Evolutionary conservation across 2,329 filamentous ascomycete genomes (phyloP).

Genomic region (Xylaria digitata): DNA sequence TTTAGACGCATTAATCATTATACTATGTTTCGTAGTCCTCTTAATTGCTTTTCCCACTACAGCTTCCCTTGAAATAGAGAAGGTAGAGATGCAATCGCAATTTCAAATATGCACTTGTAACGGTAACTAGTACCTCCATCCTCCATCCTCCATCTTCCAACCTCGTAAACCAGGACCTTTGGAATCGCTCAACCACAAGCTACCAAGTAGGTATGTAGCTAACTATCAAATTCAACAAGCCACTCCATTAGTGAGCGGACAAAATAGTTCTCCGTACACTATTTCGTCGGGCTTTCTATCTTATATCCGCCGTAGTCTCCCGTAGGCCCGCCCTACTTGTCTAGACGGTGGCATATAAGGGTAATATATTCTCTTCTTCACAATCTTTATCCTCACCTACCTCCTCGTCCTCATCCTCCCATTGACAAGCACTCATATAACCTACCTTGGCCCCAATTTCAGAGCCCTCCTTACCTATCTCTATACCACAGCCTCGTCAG

Average conservation of each 20-base stretch:
- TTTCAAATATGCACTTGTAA: not conserved
- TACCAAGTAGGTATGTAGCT: too few relatives aligned
- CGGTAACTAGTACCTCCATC: conserved; percentile 4
- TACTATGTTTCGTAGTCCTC: not conserved
- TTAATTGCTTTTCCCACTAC: not conserved
- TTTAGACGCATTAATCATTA: not conserved
- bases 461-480: not conserved
- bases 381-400: not conserved
- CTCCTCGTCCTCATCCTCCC: not conserved
- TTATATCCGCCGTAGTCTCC: conserved; percentile 18
- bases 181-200: not conserved
- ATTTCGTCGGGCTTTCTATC: not conserved
- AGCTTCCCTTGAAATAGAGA: not conserved
- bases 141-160: not conserved
- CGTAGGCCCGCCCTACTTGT: too few relatives aligned
- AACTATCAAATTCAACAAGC: not conserved
- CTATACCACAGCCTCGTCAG: not conserved
- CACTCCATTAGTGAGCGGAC: not conserved
- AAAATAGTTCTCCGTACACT: not conserved
- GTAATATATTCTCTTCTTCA: not conserved
- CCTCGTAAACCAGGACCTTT: not conserved
- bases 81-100: not conserved
- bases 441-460: too few relatives aligned
- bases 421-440: not conserved
- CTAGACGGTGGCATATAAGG: conserved; percentile 21